Evolutionary conservation across 2,329 filamentous ascomycete species (phyloP).

Genomic region (Cyclaneusma minus): DNA sequence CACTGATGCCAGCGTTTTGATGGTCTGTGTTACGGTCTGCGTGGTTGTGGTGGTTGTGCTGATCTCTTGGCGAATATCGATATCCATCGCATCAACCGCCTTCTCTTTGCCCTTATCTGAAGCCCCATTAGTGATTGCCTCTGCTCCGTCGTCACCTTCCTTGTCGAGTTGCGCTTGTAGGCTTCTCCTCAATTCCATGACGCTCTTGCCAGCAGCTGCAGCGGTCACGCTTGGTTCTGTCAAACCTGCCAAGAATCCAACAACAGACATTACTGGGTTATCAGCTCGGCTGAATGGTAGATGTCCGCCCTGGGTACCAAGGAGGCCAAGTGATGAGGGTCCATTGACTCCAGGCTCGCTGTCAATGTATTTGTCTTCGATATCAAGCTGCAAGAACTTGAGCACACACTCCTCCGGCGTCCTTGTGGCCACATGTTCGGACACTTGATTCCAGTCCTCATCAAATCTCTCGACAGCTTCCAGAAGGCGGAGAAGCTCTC

Average conservation of each 20-base stretch:
- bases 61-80: conserved; percentile 37
- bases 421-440: conserved; percentile 80
- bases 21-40: conserved; percentile 31
- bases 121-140: too few species aligned
- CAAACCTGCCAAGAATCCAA: conserved; percentile 83
- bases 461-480: conserved; percentile 88
- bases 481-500: conserved; percentile 74
- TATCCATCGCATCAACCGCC: conserved; percentile 43
- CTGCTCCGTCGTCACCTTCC: conserved; percentile 25
- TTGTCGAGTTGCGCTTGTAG: conserved; percentile 67
- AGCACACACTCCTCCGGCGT: conserved; percentile 93
- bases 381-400: conserved; percentile 90
- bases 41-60: conserved; percentile 29
- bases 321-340: conserved; percentile 40
- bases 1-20: conserved; percentile 50
- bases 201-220: conserved; percentile 75
- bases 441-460: conserved; percentile 88
- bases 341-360: conserved; percentile 44
- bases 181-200: conserved; percentile 69
- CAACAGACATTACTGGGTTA: conserved; percentile 92
- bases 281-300: conserved; percentile 85
- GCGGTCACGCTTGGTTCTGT: conserved; percentile 83
- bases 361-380: conserved; percentile 93
- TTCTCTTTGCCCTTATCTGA: conserved; percentile 40
- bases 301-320: conserved; percentile 61